Evolutionary conservation across 176 grass and related monocot species (phyloP).

Genomic region (Elaeis guineensis): DNA sequence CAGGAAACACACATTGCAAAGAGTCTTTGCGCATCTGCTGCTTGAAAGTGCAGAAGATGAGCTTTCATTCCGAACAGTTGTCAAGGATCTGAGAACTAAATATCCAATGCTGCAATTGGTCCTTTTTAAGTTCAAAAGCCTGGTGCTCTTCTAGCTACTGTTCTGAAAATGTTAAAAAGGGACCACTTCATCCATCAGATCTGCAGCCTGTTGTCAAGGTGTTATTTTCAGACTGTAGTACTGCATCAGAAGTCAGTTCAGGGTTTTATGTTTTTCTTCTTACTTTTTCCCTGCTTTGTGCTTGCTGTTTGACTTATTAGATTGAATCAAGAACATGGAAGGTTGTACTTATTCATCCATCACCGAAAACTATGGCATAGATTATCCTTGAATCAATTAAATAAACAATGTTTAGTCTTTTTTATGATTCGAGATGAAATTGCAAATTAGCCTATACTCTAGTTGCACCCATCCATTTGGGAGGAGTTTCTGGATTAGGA

Average conservation of each 20-base stretch:
- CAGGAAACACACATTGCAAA: conserved; percentile 61
- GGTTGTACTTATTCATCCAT: too few relatives aligned
- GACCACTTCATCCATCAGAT: conserved; percentile 30
- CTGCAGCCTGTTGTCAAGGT: conserved; percentile 64
- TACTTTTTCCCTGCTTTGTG: background rate
- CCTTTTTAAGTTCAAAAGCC: conserved; percentile 61
- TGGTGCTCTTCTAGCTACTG: conserved; percentile 59
- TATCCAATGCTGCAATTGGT: conserved; percentile 57
- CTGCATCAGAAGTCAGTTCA: conserved; percentile 46
- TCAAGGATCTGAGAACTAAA: conserved; percentile 70
- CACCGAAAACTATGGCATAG: too few relatives aligned
- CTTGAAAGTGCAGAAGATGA: conserved; percentile 83
- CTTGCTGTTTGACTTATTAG: background rate
- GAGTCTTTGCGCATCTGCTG: conserved; percentile 64
- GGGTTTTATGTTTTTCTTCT: conserved; percentile 37
- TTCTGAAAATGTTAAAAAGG: conserved; percentile 44
- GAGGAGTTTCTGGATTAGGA: too few relatives aligned
- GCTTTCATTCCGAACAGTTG: conserved; percentile 72
- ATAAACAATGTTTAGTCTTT: too few relatives aligned
- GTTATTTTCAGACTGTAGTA: conserved; percentile 52
- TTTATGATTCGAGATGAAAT: too few relatives aligned
- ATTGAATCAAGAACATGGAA: too few relatives aligned
- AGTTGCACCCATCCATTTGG: too few relatives aligned
- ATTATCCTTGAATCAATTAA: too few relatives aligned
- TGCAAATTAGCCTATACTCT: too few relatives aligned